Conservation (phyloP, 164 flowering plant genomes). For the Vitis vinifera region ASM3070453v1 NC_081818.1:22573001-22573500, state of each 20-base stretch:
- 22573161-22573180: conserved; percentile 65
- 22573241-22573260: conserved; percentile 25
- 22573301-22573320: conserved; percentile 40
- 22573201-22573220: conserved; percentile 60
- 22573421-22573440: conserved; percentile 42
- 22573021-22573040: conserved; percentile 56
- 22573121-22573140: conserved; percentile 45
- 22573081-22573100: conserved; percentile 54
- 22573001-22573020: conserved; percentile 53
- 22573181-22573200: conserved; percentile 51
- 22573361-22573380: conserved; percentile 56
- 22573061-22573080: conserved; percentile 39
- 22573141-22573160: conserved; percentile 42
- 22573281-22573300: conserved; percentile 41
- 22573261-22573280: conserved; percentile 43
- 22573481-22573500: conserved; percentile 42
- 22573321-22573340: conserved; percentile 29
- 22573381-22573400: conserved; percentile 54
- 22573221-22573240: conserved; percentile 49
- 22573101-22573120: conserved; percentile 45
- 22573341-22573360: conserved; percentile 33
- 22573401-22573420: conserved; percentile 53
- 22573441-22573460: conserved; percentile 37
- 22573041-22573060: conserved; percentile 60
- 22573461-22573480: conserved; percentile 53